Conservation (phyloP, 345 rosid species). For the Carallia brachiata region DNA sequence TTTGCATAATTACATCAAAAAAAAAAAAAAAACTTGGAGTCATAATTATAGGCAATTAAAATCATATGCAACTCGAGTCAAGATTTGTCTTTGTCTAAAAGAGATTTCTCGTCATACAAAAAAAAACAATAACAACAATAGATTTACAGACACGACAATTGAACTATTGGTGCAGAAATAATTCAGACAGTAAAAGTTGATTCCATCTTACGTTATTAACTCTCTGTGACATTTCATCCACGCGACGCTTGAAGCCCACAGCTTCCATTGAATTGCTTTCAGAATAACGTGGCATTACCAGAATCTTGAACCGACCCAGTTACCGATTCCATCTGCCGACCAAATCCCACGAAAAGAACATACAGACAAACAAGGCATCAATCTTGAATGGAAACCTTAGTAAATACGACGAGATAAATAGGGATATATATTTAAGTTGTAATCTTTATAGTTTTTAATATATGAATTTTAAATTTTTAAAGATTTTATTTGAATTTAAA, state of each 20-base stretch:
- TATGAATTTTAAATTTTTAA: too few relatives aligned
- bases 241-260: constrained; percentile 9
- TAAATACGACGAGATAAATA: too few relatives aligned
- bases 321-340: neutral
- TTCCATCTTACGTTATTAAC: constrained; percentile 5
- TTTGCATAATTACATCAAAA: neutral
- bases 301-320: neutral
- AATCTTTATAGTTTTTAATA: too few relatives aligned
- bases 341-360: neutral
- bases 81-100: too few relatives aligned
- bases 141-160: too few relatives aligned
- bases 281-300: neutral
- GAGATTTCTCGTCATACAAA: too few relatives aligned
- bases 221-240: constrained; percentile 12
- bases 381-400: too few relatives aligned
- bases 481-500: too few relatives aligned
- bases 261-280: neutral
- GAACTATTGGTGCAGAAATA: too few relatives aligned
- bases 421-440: too few relatives aligned
- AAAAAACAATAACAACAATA: too few relatives aligned
- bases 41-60: too few relatives aligned
- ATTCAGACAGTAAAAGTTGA: neutral
- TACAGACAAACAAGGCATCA: neutral
- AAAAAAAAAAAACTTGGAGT: neutral
- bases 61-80: neutral